A percentile compares a stretch with the other conserved stretches of the same genome.
These are phyloP conservation scores for Calocybe cyanea DNA, from an alignment of 768 basidiomycete species.

Conservation along the genomic window DNA sequence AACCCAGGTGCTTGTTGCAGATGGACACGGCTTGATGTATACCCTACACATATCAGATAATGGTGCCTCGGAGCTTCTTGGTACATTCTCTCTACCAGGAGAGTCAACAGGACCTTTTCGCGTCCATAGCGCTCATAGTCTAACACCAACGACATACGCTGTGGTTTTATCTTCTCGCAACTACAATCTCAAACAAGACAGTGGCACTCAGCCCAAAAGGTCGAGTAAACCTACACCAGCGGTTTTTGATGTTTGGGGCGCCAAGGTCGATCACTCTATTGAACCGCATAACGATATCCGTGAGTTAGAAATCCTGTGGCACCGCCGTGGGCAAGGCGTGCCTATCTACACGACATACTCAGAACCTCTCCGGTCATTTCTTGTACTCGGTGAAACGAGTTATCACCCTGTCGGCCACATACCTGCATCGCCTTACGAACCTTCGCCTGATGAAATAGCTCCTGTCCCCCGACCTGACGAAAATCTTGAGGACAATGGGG, in stretches of 20 bases:
- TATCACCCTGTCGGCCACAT: slow-evolving; percentile 43
- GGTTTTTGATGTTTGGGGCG: slow-evolving; percentile 68
- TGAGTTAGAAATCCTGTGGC: slow-evolving; percentile 61
- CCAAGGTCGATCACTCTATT: slow-evolving; percentile 43
- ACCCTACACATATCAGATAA: slow-evolving; percentile 42
- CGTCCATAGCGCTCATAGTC: slow-evolving; percentile 23
- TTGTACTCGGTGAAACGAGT: slow-evolving; percentile 54
- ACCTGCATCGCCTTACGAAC: slow-evolving; percentile 42
- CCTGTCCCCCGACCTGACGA: slow-evolving; percentile 66
- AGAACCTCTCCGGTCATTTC: slow-evolving; percentile 38
- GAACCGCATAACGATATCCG: slow-evolving; percentile 27
- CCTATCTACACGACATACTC: slow-evolving; percentile 57
- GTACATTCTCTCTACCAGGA: slow-evolving; percentile 45
- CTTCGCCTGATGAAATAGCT: slow-evolving; percentile 60
- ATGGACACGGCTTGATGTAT: slow-evolving; percentile 70
- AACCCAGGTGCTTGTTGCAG: slow-evolving; percentile 51
- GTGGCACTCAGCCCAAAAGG: slow-evolving; percentile 12
- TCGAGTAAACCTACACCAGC: slow-evolving; percentile 25
- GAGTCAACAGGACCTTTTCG: slow-evolving; percentile 34
- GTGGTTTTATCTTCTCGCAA: slow-evolving; percentile 59
- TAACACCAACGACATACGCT: slow-evolving; percentile 35
- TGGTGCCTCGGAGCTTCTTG: slow-evolving; percentile 43
- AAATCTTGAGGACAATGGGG: slow-evolving; percentile 38
- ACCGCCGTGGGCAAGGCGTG: slow-evolving; percentile 64
- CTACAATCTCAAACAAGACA: slow-evolving; percentile 26